Conservation (phyloP, 129 eudicot species). For the Tanacetum coccineum region DNA sequence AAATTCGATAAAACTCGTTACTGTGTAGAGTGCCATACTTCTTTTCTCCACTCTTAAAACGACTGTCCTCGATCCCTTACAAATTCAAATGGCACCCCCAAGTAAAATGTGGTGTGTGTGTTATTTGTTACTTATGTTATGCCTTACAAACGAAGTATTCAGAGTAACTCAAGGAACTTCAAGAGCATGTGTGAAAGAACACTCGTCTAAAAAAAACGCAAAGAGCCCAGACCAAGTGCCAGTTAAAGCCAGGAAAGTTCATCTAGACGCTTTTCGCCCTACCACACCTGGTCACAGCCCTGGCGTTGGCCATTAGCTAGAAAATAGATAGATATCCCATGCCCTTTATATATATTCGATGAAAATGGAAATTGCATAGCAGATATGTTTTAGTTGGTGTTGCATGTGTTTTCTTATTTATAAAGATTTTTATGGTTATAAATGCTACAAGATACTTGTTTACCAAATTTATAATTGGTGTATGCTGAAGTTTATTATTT, state of each 20-base stretch:
- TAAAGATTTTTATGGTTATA: too few relatives aligned
- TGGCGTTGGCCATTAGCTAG: constrained; percentile 45
- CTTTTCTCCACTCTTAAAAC: constrained; percentile 4
- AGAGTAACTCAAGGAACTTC: constrained; percentile 6
- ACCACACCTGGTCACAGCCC: constrained; percentile 60
- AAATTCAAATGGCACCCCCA: not conserved
- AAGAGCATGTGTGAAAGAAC: not conserved
- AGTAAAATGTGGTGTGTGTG: constrained; percentile 21
- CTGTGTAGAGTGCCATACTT: not conserved
- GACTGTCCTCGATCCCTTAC: too few relatives aligned
- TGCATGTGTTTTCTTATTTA: too few relatives aligned
- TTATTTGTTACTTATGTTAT: constrained; percentile 23
- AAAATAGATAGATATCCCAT: not conserved
- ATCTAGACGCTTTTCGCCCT: constrained; percentile 44
- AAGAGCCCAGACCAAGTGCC: constrained; percentile 6
- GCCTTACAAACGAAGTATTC: constrained; percentile 22
- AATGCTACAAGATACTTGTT: too few relatives aligned
- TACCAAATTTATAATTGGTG: too few relatives aligned
- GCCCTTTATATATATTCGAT: not conserved
- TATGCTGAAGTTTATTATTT: too few relatives aligned
- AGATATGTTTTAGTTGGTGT: not conserved
- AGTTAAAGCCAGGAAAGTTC: constrained; percentile 9
- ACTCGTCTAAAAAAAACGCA: not conserved
- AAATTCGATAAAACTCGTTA: constrained; percentile 22
- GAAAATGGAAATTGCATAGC: not conserved